Evolutionary conservation across 345 rosid species (phyloP).

Genomic region (Pistacia integerrima): DNA sequence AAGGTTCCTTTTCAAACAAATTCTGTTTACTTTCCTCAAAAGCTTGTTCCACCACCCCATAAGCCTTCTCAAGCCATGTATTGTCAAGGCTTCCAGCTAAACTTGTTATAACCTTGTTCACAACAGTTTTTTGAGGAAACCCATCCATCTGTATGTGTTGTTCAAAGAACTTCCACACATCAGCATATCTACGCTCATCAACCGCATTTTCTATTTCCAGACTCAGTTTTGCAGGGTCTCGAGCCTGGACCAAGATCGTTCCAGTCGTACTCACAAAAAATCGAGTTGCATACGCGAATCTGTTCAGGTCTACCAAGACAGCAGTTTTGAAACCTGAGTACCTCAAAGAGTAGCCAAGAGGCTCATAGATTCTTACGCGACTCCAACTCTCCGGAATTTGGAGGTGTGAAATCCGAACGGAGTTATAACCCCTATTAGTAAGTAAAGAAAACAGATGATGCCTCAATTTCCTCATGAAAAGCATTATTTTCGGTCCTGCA

Average conservation of each 20-base stretch:
- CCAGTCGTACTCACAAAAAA: slow-evolving; percentile 48
- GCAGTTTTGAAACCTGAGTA: neutral
- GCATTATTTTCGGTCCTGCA: slow-evolving; percentile 17
- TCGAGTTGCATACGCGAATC: slow-evolving; percentile 20
- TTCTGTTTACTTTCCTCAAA: slow-evolving; percentile 72
- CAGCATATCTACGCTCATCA: slow-evolving; percentile 48
- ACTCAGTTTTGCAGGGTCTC: slow-evolving; percentile 71
- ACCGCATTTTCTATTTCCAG: slow-evolving; percentile 63
- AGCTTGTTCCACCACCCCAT: slow-evolving; percentile 65
- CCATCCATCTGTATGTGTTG: slow-evolving; percentile 86
- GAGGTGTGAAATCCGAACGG: slow-evolving; percentile 12
- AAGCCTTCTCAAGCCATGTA: slow-evolving; percentile 67
- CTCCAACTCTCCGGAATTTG: slow-evolving; percentile 16
- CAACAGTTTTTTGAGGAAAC: slow-evolving; percentile 71
- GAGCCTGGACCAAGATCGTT: slow-evolving; percentile 76
- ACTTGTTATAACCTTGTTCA: slow-evolving; percentile 58
- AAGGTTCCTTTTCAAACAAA: slow-evolving; percentile 69
- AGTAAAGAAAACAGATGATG: slow-evolving; percentile 11
- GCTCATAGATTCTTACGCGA: slow-evolving; percentile 4
- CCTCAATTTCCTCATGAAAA: slow-evolving; percentile 27
- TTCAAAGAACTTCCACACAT: slow-evolving; percentile 70
- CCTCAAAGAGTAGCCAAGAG: slow-evolving; percentile 11
- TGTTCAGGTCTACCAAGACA: slow-evolving; percentile 9
- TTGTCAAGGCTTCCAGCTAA: slow-evolving; percentile 61
- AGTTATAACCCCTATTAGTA: neutral